phyloP scores from a whole-genome alignment of 1,284 basidiomycete species.

The Coriolopsis trogii region DNA sequence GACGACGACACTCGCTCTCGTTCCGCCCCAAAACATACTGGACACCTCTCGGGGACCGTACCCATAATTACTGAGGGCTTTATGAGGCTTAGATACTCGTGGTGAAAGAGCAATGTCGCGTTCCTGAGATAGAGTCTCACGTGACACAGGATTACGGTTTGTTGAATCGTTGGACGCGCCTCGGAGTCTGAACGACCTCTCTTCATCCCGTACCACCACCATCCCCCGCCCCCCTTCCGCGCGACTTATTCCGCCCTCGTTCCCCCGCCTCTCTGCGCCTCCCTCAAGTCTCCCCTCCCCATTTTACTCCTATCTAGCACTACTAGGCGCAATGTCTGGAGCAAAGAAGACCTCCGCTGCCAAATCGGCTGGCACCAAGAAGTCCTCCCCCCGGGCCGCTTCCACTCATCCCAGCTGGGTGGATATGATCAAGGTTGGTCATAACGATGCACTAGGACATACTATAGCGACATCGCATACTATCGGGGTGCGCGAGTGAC shows the following conservation, averaged over 20 bases:
- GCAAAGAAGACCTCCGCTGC: slow-evolving; percentile 41
- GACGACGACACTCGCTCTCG: slow-evolving; percentile 9
- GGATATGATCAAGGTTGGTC: slow-evolving; percentile 79
- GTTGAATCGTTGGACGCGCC: slow-evolving; percentile 57
- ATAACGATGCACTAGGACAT: slow-evolving; percentile 1
- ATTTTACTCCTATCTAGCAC: slow-evolving; percentile 33
- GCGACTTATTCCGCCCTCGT: slow-evolving; percentile 23
- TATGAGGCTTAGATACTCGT: slow-evolving; percentile 11
- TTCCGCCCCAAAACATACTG: slow-evolving; percentile 8
- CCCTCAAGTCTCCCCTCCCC: slow-evolving; percentile 24
- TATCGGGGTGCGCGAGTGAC: background rate
- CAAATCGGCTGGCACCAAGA: slow-evolving; percentile 38
- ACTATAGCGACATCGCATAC: background rate
- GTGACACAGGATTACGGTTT: slow-evolving; percentile 46
- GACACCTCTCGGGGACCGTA: slow-evolving; percentile 9
- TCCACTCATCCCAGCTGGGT: slow-evolving; percentile 69
- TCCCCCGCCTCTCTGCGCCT: slow-evolving; percentile 29
- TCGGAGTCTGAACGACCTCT: slow-evolving; percentile 58
- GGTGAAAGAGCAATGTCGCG: slow-evolving; percentile 18
- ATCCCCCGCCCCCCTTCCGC: slow-evolving; percentile 37
- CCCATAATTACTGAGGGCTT: slow-evolving; percentile 6
- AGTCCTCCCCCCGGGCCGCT: slow-evolving; percentile 41
- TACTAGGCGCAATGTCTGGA: slow-evolving; percentile 39
- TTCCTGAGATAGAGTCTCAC: slow-evolving; percentile 36
- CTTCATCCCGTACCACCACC: slow-evolving; percentile 54